Evolutionary conservation across 805 yeast species (phyloP), one percentile per base, ranked within the genome.

Genomic region (Saitoella complicata): DNA sequence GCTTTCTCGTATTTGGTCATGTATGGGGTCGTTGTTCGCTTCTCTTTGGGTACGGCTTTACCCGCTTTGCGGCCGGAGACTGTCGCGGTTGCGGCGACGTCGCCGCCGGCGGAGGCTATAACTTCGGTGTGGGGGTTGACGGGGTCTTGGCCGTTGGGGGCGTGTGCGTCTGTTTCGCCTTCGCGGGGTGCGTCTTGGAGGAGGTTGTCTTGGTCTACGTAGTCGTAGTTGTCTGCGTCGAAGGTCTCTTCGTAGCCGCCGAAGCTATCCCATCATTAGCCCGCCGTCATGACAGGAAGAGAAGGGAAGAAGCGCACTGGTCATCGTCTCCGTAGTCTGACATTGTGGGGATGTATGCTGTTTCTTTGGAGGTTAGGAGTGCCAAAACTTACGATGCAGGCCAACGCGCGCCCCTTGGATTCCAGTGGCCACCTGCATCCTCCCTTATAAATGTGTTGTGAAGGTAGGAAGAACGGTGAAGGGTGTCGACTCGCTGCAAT

Each of bases 1-100:
- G 99, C 99, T 55, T 96, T 75, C 69, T 91, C 99, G 62, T 91
- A 91, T 60, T 93, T 91, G 46, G 99, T 91, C 97, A 91, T 87
- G 62, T 88, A 91, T 44, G 99, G 99, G 5, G 99, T 91, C 9
- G 99, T 91, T 31, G 86, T 73, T 63, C 99, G 76, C 52, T 82
- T 68, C 21, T 84, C 94, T 54, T 75, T 83, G 46, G 95, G 82
- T 48, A 91, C 85, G 12, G 96, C 94, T 56, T 38, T 7, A 84
- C 75, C 54, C 81, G 91, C 53, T 71, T 78, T 50, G 75, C 68
- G 6, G 88, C 73, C 58, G 80, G 81, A 70, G 75, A 56, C 71
- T 72, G 50, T 56, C 51, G 47, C 56, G 55, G 46, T 56, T 58
- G 45, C 50, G 52, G 38, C 59, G 42, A 70, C 65, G 35, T 69